Percentiles rank a stretch among this genome's conserved stretches.
These are phyloP conservation scores for Liquidambar formosana DNA, from an alignment of 164 flowering plant species.

Conservation along the genomic window DNA sequence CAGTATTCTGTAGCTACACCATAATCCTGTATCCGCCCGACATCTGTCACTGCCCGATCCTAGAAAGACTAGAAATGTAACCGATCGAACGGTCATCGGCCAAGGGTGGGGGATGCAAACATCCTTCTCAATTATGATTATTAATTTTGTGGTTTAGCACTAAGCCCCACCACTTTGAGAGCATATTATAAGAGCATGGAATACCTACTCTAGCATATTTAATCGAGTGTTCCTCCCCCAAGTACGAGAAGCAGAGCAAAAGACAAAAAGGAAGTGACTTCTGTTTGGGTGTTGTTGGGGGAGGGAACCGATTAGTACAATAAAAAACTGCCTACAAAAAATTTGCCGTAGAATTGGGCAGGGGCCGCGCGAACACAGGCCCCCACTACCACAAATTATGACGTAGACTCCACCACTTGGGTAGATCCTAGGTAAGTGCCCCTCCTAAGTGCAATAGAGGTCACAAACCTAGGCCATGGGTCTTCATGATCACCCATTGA, in stretches of 20 bases:
- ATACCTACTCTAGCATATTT: too few relatives aligned
- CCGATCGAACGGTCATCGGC: constrained; percentile 36
- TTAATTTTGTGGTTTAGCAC: neutral
- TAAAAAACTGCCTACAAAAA: too few relatives aligned
- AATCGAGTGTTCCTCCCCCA: too few relatives aligned
- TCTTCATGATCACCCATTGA: constrained; percentile 50
- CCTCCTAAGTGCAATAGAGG: constrained; percentile 56
- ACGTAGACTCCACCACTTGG: constrained; percentile 26
- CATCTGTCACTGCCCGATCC: constrained; percentile 21
- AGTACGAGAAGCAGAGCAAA: too few relatives aligned
- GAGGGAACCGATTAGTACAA: too few relatives aligned
- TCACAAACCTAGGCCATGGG: constrained; percentile 50
- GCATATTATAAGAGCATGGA: too few relatives aligned
- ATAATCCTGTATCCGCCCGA: constrained; percentile 36
- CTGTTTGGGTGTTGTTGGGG: too few relatives aligned
- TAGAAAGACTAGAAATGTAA: constrained; percentile 25
- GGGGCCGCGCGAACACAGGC: constrained; percentile 33
- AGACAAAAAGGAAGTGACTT: too few relatives aligned
- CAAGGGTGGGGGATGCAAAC: constrained; percentile 38
- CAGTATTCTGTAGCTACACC: constrained; percentile 31
- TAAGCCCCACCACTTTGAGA: too few relatives aligned
- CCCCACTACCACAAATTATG: constrained; percentile 23
- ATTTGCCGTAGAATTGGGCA: too few relatives aligned
- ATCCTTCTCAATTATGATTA: neutral
- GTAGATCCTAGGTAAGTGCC: constrained; percentile 23